Conservation (phyloP, 139 green algal species). For the Haematococcus lacustris region DNA sequence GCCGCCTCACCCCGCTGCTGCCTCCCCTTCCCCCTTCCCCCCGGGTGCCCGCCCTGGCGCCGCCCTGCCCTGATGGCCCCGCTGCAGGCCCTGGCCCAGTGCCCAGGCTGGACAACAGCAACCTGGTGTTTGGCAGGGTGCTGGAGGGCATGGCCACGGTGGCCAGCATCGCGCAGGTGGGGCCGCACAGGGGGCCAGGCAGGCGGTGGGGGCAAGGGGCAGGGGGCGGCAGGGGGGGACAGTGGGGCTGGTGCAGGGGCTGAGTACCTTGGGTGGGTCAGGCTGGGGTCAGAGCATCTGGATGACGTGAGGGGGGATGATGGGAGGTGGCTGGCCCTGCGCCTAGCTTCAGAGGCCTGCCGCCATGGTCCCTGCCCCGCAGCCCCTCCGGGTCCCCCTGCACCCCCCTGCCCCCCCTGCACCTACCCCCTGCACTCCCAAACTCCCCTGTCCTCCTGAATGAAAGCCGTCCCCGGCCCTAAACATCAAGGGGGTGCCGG, state of each 20-base stretch:
- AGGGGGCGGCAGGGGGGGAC: not conserved
- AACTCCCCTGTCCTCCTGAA: not conserved
- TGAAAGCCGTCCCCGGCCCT: not conserved
- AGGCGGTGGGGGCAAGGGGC: not conserved
- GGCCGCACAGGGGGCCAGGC: no score
- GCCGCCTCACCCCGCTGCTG: no score
- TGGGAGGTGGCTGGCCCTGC: no score
- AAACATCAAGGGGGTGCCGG: not conserved
- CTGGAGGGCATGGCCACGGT: constrained; percentile 45
- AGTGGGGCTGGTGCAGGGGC: not conserved
- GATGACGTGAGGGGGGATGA: no score
- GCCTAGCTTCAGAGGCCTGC: no score
- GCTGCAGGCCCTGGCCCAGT: constrained; percentile 45
- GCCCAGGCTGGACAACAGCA: constrained; percentile 54
- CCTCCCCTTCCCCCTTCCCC: not conserved
- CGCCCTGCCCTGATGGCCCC: no score
- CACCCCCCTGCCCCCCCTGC: no score
- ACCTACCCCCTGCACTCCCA: no score
- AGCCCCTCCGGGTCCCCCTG: not conserved
- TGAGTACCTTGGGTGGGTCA: no score
- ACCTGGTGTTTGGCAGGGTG: constrained; percentile 70
- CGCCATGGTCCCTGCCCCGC: no score
- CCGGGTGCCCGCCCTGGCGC: no score
- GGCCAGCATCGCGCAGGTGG: constrained; percentile 12
- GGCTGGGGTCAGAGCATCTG: no score